Base-by-base conservation (phyloP, 2,329 filamentous ascomycete species). In the Phialocephala subalpina region DNA sequence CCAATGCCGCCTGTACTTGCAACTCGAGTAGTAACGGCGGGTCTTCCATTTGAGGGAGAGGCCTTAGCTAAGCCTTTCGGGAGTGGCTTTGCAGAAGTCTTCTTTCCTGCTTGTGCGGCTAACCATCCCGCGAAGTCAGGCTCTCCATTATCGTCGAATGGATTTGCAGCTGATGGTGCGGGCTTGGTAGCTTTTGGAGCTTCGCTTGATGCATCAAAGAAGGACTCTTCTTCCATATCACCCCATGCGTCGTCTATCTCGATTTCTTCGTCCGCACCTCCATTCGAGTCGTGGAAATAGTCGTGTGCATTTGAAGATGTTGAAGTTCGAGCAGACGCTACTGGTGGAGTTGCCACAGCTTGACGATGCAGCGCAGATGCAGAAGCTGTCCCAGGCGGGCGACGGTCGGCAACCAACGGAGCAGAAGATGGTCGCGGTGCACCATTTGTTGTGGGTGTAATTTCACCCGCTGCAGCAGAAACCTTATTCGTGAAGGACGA, bases 401-500 rank as follows among this genome's bases (percentile, higher is more conserved):
- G 68, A 64, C 74, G 75, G 76, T 78, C 78, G 74, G 70, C 75
- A 45, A 65, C 79, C 72, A 62, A 79, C 35, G 81, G 83, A 38
- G 81, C 77, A 14, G 80, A 77, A 0, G 75, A 71, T 1, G 79
- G 76, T 27, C 82, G 81, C 16, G 80, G 79, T 22, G 81, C 75
- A 2, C 82, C 74, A 1, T 40, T 84, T 61, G 82, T 79, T 35
- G 77, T 78, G 57, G 80, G 14, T 75, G 95, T 85, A 69, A 99
- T 99, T 64, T 97, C 92, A 20, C 96, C 96, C 9, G 91, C 91
- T 0, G 93, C 94, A 0, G 92, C 81, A 1, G 93, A 90, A 14
- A 98, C 78, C 74, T 97, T 97, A 79, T 98, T 98, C 1, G 96
- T 98, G 77, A 99, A 99, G 1, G 94, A 97, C 0, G 96, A 98